A percentile compares a stretch with the other conserved stretches of the same genome.
Conservation (phyloP, 129 eudicot species). For the Helianthus tuberosus region DNA sequence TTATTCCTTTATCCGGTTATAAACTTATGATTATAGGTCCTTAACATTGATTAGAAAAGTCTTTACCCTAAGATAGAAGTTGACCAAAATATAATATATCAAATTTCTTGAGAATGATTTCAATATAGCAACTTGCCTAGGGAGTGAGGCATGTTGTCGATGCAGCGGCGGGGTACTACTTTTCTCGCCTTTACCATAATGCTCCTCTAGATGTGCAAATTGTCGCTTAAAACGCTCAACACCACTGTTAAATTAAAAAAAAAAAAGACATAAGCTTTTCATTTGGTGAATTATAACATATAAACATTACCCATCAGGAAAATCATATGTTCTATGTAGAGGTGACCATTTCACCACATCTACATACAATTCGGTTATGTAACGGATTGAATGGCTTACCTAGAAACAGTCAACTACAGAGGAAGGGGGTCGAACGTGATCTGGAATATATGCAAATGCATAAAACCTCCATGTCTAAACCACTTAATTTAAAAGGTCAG, state of each 20-base stretch:
- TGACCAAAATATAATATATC: neutral
- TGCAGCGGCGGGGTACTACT: slow-evolving; percentile 57
- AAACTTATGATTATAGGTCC: too few species aligned
- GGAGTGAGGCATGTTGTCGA: slow-evolving; percentile 93
- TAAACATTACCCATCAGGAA: neutral
- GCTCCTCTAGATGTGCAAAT: slow-evolving; percentile 97
- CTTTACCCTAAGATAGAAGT: too few species aligned
- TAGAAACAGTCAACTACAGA: neutral
- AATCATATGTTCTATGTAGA: too few species aligned
- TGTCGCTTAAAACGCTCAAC: slow-evolving; percentile 96
- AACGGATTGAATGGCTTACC: neutral
- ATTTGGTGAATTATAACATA: slow-evolving; percentile 2
- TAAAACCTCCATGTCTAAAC: neutral
- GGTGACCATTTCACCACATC: neutral
- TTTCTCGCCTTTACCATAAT: slow-evolving; percentile 78
- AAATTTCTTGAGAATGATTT: slow-evolving; percentile 5
- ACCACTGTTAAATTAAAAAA: slow-evolving; percentile 48
- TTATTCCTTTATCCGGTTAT: too few species aligned
- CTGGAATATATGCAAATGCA: neutral
- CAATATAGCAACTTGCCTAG: slow-evolving; percentile 57
- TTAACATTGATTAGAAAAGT: too few species aligned
- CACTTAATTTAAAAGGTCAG: neutral
- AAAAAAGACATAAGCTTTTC: neutral
- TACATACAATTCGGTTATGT: neutral
- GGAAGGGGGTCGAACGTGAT: neutral